Evolutionary conservation across 768 basidiomycete genomes (phyloP).

Genomic region (Sutorius australiensis): DNA sequence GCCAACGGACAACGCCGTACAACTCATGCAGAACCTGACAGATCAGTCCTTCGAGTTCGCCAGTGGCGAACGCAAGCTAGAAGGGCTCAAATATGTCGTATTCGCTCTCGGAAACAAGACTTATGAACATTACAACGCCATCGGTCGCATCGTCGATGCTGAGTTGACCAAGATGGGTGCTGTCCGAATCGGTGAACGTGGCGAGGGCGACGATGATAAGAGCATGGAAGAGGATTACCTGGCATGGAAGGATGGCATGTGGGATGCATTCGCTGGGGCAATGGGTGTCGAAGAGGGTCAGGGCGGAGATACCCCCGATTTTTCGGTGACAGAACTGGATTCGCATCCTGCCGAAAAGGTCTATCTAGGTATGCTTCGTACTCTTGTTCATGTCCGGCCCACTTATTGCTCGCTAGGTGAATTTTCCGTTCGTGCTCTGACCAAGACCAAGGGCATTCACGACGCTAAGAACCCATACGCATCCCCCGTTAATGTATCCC

Average conservation of each 20-base stretch:
- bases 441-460: slow-evolving; percentile 91
- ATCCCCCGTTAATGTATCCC: slow-evolving; percentile 70
- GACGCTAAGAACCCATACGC: slow-evolving; percentile 97
- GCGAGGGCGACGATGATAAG: slow-evolving; percentile 98
- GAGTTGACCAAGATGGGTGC: slow-evolving; percentile 78
- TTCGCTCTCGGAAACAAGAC: slow-evolving; percentile 92
- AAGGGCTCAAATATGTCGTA: slow-evolving; percentile 89
- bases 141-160: slow-evolving; percentile 75
- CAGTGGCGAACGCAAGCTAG: slow-evolving; percentile 69
- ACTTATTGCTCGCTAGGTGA: slow-evolving; percentile 54
- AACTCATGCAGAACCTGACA: slow-evolving; percentile 87
- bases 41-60: slow-evolving; percentile 87
- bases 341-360: slow-evolving; percentile 82
- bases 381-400: not conserved
- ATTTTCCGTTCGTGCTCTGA: slow-evolving; percentile 90
- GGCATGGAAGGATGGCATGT: slow-evolving; percentile 98
- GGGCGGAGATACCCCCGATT: slow-evolving; percentile 92
- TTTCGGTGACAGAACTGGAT: slow-evolving; percentile 80
- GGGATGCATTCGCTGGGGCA: slow-evolving; percentile 78
- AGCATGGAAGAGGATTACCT: slow-evolving; percentile 99
- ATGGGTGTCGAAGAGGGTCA: slow-evolving; percentile 95
- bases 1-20: slow-evolving; percentile 96
- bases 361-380: slow-evolving; percentile 71
- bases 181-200: slow-evolving; percentile 78
- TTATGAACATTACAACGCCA: slow-evolving; percentile 95